phyloP scores from a whole-genome alignment of 768 basidiomycete genomes.

The Fomitopsis pulvina region DNA sequence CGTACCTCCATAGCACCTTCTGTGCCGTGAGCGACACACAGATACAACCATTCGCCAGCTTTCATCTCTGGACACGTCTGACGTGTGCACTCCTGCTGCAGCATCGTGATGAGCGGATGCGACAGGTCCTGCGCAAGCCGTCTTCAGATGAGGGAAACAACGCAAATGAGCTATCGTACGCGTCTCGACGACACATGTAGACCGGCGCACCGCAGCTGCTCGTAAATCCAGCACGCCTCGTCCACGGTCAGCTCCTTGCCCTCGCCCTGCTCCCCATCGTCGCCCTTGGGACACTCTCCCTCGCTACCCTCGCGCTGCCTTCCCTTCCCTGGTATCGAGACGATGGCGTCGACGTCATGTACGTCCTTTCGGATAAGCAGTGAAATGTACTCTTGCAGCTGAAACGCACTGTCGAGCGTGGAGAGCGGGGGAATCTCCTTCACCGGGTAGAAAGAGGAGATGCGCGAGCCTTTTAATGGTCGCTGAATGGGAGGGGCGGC shows the following conservation, averaged over 20 bases:
- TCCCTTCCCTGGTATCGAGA: constrained; percentile 60
- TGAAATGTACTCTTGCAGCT: constrained; percentile 91
- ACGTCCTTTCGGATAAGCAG: constrained; percentile 80
- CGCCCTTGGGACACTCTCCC: constrained; percentile 9
- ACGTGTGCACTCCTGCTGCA: constrained; percentile 85
- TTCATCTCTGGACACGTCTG: constrained; percentile 94
- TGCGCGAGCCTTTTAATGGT: constrained; percentile 69
- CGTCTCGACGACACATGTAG: not conserved
- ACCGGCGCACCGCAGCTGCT: constrained; percentile 43
- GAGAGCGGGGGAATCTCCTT: constrained; percentile 64
- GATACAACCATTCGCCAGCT: constrained; percentile 96
- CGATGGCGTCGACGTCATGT: constrained; percentile 80
- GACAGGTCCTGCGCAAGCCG: constrained; percentile 85
- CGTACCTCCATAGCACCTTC: constrained; percentile 81
- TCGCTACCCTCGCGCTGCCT: constrained; percentile 26
- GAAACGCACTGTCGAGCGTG: constrained; percentile 85
- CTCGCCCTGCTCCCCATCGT: constrained; percentile 28
- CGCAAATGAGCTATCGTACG: not conserved
- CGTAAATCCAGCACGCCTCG: constrained; percentile 81
- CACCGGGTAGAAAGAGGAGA: constrained; percentile 74
- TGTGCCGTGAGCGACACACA: constrained; percentile 92
- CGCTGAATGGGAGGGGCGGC: constrained; percentile 38
- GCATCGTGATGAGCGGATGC: constrained; percentile 75
- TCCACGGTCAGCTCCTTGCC: constrained; percentile 56
- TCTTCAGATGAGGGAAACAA: constrained; percentile 31